phyloP scores from a whole-genome alignment of 805 yeast genomes.

The Jamesozyma lodderae region DNA sequence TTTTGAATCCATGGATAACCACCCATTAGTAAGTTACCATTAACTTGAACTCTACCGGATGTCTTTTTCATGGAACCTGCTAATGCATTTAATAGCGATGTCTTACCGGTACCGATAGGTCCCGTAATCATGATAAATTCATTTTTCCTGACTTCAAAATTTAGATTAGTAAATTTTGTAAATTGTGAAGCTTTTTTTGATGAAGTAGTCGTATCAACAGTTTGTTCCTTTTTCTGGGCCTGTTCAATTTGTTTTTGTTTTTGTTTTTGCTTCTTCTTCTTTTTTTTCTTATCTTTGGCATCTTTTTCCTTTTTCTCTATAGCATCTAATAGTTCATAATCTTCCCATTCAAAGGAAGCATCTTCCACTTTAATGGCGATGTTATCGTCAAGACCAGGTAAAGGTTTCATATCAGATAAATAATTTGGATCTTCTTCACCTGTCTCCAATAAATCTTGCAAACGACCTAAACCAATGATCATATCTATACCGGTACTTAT shows the following conservation, averaged over 20 bases:
- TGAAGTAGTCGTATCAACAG: slow-evolving; percentile 2
- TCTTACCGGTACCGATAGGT: slow-evolving; percentile 72
- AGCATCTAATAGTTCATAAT: slow-evolving; percentile 31
- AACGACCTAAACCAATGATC: slow-evolving; percentile 48
- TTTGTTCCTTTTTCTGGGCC: neutral
- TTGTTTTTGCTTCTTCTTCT: slow-evolving; percentile 5
- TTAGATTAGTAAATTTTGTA: slow-evolving; percentile 41
- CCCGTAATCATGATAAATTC: slow-evolving; percentile 60
- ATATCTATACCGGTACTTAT: slow-evolving; percentile 64
- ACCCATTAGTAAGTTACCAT: slow-evolving; percentile 45
- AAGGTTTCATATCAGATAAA: slow-evolving; percentile 10
- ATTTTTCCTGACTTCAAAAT: slow-evolving; percentile 46
- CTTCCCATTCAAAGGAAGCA: slow-evolving; percentile 65
- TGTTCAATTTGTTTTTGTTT: neutral
- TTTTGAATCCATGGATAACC: slow-evolving; percentile 83
- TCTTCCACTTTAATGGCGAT: slow-evolving; percentile 41
- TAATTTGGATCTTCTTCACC: slow-evolving; percentile 29
- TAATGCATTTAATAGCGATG: slow-evolving; percentile 61
- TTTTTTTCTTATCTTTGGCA: slow-evolving; percentile 11
- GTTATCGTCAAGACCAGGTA: slow-evolving; percentile 16
- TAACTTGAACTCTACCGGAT: slow-evolving; percentile 42
- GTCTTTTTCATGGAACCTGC: slow-evolving; percentile 60
- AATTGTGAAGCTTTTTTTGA: slow-evolving; percentile 28
- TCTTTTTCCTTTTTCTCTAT: slow-evolving; percentile 25
- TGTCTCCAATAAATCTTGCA: slow-evolving; percentile 43